Evolutionary conservation across 768 basidiomycete species (phyloP).

Genomic region (Tylopilus vinaceipallidus): DNA sequence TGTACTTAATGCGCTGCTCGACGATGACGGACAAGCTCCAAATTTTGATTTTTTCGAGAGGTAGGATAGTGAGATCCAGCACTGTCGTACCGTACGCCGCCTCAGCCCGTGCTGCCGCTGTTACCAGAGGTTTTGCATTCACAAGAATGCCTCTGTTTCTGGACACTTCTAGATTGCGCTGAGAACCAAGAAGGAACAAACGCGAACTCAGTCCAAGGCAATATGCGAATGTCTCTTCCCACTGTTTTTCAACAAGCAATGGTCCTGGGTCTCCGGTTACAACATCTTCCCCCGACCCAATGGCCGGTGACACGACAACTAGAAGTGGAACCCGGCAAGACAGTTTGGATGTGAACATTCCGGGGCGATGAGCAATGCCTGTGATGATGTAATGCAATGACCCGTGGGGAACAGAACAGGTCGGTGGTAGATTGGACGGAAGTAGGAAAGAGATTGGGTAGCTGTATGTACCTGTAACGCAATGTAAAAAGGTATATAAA

Average conservation of each 20-base stretch:
- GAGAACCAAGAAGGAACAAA: conserved; percentile 74
- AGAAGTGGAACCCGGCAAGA: conserved; percentile 67
- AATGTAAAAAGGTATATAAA: no score
- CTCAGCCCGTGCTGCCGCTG: conserved; percentile 11
- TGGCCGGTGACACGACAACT: conserved; percentile 71
- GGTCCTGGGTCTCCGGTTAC: conserved; percentile 58
- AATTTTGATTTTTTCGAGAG: conserved; percentile 82
- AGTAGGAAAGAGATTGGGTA: conserved; percentile 94
- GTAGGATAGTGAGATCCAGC: conserved; percentile 80
- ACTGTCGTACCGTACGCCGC: conserved; percentile 59
- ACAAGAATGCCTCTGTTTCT: background rate
- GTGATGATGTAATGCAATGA: conserved; percentile 76
- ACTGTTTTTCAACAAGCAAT: conserved; percentile 81
- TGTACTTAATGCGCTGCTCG: conserved; percentile 47
- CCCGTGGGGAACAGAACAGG: conserved; percentile 72
- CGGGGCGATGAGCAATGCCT: conserved; percentile 83
- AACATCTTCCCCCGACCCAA: conserved; percentile 71
- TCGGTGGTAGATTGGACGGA: conserved; percentile 77
- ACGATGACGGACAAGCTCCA: conserved; percentile 69
- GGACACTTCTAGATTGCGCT: conserved; percentile 2
- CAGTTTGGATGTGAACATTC: conserved; percentile 78
- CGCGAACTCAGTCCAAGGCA: conserved; percentile 76
- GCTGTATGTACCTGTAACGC: conserved; percentile 74
- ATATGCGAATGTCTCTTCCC: conserved; percentile 89
- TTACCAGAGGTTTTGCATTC: background rate